phyloP scores from a whole-genome alignment of 1,284 basidiomycete genomes.

The Crocinoboletus sp. region DNA sequence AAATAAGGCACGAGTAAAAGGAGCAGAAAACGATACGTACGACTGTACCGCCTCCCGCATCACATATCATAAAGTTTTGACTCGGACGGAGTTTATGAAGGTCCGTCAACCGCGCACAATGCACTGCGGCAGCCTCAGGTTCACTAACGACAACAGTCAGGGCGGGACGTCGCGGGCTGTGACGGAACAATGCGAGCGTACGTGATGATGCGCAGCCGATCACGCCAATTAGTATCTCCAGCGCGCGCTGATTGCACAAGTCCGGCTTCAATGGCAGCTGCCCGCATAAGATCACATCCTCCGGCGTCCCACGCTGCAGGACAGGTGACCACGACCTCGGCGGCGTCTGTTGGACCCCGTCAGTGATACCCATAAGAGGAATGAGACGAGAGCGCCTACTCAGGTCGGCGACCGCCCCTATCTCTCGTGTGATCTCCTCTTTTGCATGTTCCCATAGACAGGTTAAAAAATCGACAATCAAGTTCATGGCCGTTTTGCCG shows the following conservation, averaged over 20 bases:
- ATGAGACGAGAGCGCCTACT: conserved; percentile 42
- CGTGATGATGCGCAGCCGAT: conserved; percentile 76
- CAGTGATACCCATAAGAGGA: background rate
- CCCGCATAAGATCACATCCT: conserved; percentile 77
- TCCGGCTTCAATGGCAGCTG: conserved; percentile 72
- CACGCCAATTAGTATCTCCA: conserved; percentile 71
- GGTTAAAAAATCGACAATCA: conserved; percentile 74
- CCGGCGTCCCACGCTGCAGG: conserved; percentile 84
- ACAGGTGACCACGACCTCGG: conserved; percentile 76
- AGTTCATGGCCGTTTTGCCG: conserved; percentile 67
- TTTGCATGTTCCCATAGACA: conserved; percentile 83
- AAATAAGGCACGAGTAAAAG: background rate
- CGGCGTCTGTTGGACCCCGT: conserved; percentile 52
- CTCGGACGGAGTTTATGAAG: conserved; percentile 70
- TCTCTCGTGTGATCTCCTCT: conserved; percentile 76
- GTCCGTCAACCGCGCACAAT: conserved; percentile 73
- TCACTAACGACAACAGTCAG: conserved; percentile 41
- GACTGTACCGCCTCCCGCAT: conserved; percentile 80
- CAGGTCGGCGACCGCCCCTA: conserved; percentile 76
- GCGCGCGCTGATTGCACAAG: conserved; percentile 66
- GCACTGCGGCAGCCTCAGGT: conserved; percentile 81
- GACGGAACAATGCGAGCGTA: conserved; percentile 26
- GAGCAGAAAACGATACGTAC: conserved; percentile 33
- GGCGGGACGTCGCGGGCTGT: background rate
- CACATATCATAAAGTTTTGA: conserved; percentile 77